phyloP scores from a whole-genome alignment of 768 basidiomycete genomes.

The Lepiota venenata region DNA sequence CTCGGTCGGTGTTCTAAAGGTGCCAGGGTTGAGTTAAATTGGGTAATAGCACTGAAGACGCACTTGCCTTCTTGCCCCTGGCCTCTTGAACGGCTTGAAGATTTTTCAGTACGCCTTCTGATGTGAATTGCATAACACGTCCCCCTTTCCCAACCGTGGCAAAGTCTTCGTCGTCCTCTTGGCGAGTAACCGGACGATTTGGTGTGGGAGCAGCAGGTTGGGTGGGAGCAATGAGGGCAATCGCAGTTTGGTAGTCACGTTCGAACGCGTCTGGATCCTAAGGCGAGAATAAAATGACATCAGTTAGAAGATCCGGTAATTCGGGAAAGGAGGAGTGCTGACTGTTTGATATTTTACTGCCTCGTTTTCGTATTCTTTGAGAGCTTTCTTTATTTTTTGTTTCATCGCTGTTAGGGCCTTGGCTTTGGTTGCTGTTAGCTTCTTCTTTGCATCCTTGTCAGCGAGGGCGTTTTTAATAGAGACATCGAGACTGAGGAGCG shows the following conservation, averaged over 20 bases:
- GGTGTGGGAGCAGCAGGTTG: constrained; percentile 30
- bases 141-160: constrained; percentile 91
- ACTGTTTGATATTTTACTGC: constrained; percentile 80
- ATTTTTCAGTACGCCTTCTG: constrained; percentile 89
- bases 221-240: constrained; percentile 40
- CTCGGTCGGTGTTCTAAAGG: constrained; percentile 88
- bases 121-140: constrained; percentile 73
- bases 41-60: constrained; percentile 2
- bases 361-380: constrained; percentile 85
- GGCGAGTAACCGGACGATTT: constrained; percentile 35
- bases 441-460: constrained; percentile 93
- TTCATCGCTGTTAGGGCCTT: constrained; percentile 97
- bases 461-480: constrained; percentile 69
- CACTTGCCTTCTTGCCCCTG: constrained; percentile 87
- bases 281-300: neutral
- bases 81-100: constrained; percentile 90
- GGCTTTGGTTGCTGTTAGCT: constrained; percentile 92
- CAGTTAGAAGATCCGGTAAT: neutral
- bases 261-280: constrained; percentile 91
- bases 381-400: constrained; percentile 91
- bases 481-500: constrained; percentile 68
- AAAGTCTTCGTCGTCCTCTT: constrained; percentile 67
- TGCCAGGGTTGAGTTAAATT: constrained; percentile 6
- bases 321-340: constrained; percentile 17
- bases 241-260: constrained; percentile 59